Percentiles rank a stretch among this genome's conserved stretches.
phyloP scores from a whole-genome alignment of 306 rosid species.

The Castanea mollissima region DNA sequence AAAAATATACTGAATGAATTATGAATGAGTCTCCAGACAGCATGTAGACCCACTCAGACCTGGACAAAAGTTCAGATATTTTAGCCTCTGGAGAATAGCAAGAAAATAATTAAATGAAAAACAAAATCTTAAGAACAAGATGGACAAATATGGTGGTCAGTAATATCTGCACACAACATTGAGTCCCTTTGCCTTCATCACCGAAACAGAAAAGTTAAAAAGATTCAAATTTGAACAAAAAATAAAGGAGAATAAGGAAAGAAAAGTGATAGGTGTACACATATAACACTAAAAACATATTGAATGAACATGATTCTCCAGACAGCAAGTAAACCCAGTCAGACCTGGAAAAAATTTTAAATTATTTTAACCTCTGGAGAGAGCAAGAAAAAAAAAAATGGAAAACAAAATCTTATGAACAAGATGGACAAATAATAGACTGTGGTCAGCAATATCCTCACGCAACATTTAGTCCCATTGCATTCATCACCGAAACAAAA shows the following conservation, averaged over 20 bases:
- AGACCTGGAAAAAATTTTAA: neutral
- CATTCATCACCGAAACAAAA: neutral
- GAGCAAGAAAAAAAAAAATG: neutral
- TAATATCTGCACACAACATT: neutral
- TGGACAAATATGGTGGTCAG: neutral
- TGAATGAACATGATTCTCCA: neutral
- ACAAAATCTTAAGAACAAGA: too few species aligned
- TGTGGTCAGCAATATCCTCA: neutral
- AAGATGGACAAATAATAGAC: too few species aligned
- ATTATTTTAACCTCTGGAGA: neutral
- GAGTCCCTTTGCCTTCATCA: neutral
- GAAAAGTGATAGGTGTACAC: neutral
- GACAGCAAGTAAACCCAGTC: neutral
- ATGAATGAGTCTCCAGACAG: neutral
- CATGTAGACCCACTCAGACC: neutral
- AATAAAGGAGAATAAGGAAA: too few species aligned
- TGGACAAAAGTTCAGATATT: neutral
- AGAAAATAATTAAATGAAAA: neutral
- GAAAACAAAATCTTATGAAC: too few species aligned
- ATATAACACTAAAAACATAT: neutral
- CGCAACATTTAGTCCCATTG: neutral
- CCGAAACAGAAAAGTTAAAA: neutral
- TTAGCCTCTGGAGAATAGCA: neutral
- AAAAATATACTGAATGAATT: neutral
- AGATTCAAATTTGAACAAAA: neutral